Conservation (phyloP, 2,329 filamentous ascomycete genomes). For the Aspergillus fumigatus region DNA sequence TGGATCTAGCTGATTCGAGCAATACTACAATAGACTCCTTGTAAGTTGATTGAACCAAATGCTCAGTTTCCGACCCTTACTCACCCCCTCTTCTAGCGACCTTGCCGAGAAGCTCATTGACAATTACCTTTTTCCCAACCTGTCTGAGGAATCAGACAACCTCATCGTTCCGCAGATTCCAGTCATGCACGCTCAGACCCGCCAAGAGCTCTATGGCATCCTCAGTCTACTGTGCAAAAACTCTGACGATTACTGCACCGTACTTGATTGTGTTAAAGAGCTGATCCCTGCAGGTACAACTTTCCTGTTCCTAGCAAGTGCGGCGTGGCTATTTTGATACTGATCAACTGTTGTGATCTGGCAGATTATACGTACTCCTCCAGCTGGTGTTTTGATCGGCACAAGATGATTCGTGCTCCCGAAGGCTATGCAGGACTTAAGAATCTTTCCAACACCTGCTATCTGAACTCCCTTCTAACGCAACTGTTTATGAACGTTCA, state of each 20-base stretch:
- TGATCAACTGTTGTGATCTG: conserved; percentile 4
- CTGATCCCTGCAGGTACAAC: conserved; percentile 49
- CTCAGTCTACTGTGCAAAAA: conserved; percentile 55
- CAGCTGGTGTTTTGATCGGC: conserved; percentile 58
- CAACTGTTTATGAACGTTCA: conserved; percentile 94
- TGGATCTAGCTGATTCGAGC: conserved; percentile 35
- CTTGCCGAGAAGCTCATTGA: conserved; percentile 54
- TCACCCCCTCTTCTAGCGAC: conserved; percentile 24
- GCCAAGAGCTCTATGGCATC: conserved; percentile 58
- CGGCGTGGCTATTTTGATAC: conserved; percentile 13
- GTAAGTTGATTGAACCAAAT: conserved; percentile 18
- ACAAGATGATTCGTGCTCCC: conserved; percentile 64
- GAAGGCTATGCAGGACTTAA: conserved; percentile 85
- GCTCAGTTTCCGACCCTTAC: neutral
- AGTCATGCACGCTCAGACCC: conserved; percentile 52
- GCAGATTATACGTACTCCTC: conserved; percentile 60
- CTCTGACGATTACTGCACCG: conserved; percentile 43
- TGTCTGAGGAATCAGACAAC: conserved; percentile 31
- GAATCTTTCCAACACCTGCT: conserved; percentile 94
- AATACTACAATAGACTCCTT: conserved; percentile 30
- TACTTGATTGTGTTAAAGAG: conserved; percentile 50
- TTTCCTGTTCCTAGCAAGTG: conserved; percentile 21
- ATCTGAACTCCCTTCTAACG: conserved; percentile 89
- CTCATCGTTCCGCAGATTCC: conserved; percentile 38
- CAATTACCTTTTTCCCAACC: conserved; percentile 61